Conservation (phyloP, 2,329 filamentous ascomycete genomes). For the Exophiala xenobiotica region DNA sequence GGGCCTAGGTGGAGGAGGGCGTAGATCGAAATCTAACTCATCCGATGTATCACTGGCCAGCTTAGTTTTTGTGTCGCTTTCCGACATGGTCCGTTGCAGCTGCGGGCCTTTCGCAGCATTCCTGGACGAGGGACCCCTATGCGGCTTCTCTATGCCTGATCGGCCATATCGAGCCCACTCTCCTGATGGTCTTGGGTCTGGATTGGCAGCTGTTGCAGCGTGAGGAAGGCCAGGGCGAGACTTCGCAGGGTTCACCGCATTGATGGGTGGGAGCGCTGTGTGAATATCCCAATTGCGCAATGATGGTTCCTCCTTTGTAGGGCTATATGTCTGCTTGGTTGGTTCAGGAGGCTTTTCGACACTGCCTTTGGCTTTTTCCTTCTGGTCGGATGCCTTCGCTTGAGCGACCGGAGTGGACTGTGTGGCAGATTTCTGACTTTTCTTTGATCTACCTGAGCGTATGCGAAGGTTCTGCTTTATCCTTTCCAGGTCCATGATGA, state of each 20-base stretch:
- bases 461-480: slow-evolving; percentile 31
- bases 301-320: slow-evolving; percentile 3
- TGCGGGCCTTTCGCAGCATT: not conserved
- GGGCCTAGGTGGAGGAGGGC: slow-evolving; percentile 40
- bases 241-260: not conserved
- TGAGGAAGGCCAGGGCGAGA: slow-evolving; percentile 7
- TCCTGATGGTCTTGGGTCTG: not conserved
- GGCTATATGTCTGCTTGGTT: not conserved
- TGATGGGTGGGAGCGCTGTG: not conserved
- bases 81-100: slow-evolving; percentile 12
- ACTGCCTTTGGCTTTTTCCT: not conserved
- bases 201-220: slow-evolving; percentile 6
- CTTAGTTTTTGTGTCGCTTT: slow-evolving; percentile 3
- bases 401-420: not conserved
- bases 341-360: not conserved
- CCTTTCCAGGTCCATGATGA: slow-evolving; percentile 29
- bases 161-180: slow-evolving; percentile 2
- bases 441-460: slow-evolving; percentile 27
- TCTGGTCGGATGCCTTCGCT: not conserved
- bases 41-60: slow-evolving; percentile 16
- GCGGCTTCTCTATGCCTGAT: slow-evolving; percentile 13
- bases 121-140: not conserved
- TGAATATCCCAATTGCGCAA: slow-evolving; percentile 8
- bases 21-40: slow-evolving; percentile 38
- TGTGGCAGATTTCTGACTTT: slow-evolving; percentile 18